Percentiles rank a stretch among this genome's conserved stretches.
These are phyloP conservation scores for Candida montana DNA, from an alignment of 805 yeast species.

Conservation along the genomic window DNA sequence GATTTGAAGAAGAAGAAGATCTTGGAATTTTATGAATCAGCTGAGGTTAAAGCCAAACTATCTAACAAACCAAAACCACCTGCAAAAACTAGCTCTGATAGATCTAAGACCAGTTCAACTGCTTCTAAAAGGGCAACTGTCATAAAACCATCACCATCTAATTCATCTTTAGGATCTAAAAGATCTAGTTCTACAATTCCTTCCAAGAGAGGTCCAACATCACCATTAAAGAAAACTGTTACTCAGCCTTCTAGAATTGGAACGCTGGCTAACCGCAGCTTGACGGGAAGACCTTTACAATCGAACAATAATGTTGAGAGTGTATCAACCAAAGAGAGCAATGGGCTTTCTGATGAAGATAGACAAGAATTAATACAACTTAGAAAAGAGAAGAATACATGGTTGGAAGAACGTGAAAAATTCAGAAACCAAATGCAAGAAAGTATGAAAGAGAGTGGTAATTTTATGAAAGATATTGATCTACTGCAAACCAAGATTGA, in stretches of 20 bases:
- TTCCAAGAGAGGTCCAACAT: constrained; percentile 63
- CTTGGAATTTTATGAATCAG: constrained; percentile 48
- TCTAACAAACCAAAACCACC: constrained; percentile 25
- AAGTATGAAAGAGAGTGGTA: constrained; percentile 24
- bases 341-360: constrained; percentile 16
- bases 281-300: constrained; percentile 39
- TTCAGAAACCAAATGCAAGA: constrained; percentile 25
- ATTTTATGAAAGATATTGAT: constrained; percentile 25
- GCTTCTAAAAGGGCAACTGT: constrained; percentile 11
- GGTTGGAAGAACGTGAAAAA: constrained; percentile 28
- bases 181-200: constrained; percentile 39
- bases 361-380: constrained; percentile 45
- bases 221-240: constrained; percentile 48
- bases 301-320: constrained; percentile 14
- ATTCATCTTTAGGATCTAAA: constrained; percentile 10
- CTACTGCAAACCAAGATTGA: constrained; percentile 28
- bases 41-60: constrained; percentile 44
- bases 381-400: constrained; percentile 44
- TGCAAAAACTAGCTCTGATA: constrained; percentile 18
- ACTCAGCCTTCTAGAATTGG: constrained; percentile 22
- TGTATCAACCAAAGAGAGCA: constrained; percentile 1
- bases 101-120: constrained; percentile 7
- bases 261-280: constrained; percentile 23
- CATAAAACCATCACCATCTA: constrained; percentile 12
- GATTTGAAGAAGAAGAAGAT: constrained; percentile 70